Evolutionary conservation across 2,329 filamentous ascomycete genomes (phyloP), one percentile per base, ranked within the genome.

Genomic region (Alternaria panax): DNA sequence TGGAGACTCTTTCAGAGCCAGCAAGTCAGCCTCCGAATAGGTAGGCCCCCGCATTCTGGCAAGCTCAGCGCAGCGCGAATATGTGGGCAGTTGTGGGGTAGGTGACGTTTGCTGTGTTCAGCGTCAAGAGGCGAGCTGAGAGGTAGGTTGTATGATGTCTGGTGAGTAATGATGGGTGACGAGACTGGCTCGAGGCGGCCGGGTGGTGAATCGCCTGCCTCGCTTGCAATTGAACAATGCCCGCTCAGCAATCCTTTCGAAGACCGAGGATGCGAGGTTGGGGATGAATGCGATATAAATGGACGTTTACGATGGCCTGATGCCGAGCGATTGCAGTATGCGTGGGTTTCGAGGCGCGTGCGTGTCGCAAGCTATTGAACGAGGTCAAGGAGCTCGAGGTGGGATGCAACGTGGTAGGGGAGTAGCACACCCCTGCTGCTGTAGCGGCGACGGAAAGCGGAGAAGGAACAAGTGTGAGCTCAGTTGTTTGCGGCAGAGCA

Each of bases 1-100:
- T 66, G 93, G 93, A 65, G 94, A 97, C 60, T 90, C 84, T 79
- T 90, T 87, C 72, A 98, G 83, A 77, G 85, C 84, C 71, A 92
- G 83, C 69, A 98, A 84, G 80, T 91, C 86, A 65, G 93, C 91
- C 79, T 87, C 84, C 63, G 90, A 86, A 79, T 97, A 97, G 83
- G 57, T 64, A 40, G 63, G 67, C 27, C 72, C 68, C 60, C 65
- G 68, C 75, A 77, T 78, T 32, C 57, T 73, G 47, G 57, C 57
- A 48, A 58, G 48, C 57, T 54, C 53, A 56, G 36, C 36, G 52
- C 50, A 51, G 54, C 48, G 60, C 51, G 51, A 46, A 48, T 51
- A 52, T 51, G 52, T 46, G 61, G 54, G 57, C 40, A n/a, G 45
- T 48, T 62, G 66, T 53, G 62, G 68, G 65, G 67, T 60, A 64